Conservation (phyloP, 208 protist species). For the Leptomonas seymouri region DNA sequence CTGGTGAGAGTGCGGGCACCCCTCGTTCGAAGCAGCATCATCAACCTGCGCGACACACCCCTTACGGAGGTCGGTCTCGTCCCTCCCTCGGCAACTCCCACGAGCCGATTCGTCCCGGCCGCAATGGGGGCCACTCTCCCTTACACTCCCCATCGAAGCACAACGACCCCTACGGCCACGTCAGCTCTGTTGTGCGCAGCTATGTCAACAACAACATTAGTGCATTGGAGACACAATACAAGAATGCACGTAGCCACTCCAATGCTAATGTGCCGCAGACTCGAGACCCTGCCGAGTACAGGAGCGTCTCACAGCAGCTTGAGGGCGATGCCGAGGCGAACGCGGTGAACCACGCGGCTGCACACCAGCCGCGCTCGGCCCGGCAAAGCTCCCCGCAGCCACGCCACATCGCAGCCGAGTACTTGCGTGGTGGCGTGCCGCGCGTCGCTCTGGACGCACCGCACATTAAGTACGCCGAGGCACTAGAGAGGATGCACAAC, state of each 20-base stretch:
- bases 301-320: background rate
- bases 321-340: background rate
- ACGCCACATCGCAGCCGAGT: conserved; percentile 10
- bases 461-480: conserved; percentile 37
- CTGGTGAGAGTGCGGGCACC: conserved; percentile 1
- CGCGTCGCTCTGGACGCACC: conserved; percentile 28
- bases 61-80: conserved; percentile 1
- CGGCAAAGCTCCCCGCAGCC: conserved; percentile 27
- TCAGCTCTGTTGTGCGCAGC: conserved; percentile 62
- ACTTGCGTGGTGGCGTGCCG: conserved; percentile 21
- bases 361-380: conserved; percentile 3
- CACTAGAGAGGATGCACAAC: conserved; percentile 18
- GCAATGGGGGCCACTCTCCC: conserved; percentile 2
- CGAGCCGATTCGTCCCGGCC: conserved; percentile 16
- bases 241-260: conserved; percentile 27
- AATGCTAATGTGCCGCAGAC: conserved; percentile 4
- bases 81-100: background rate
- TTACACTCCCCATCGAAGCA: conserved; percentile 10
- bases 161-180: conserved; percentile 47
- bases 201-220: conserved; percentile 50
- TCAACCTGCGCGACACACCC: conserved; percentile 7
- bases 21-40: background rate
- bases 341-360: no score
- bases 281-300: background rate
- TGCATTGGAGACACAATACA: conserved; percentile 53